Percentiles rank a stretch among this genome's conserved stretches.
Evolutionary conservation across 306 rosid species (phyloP).

Genomic region (Alnus glutinosa): DNA sequence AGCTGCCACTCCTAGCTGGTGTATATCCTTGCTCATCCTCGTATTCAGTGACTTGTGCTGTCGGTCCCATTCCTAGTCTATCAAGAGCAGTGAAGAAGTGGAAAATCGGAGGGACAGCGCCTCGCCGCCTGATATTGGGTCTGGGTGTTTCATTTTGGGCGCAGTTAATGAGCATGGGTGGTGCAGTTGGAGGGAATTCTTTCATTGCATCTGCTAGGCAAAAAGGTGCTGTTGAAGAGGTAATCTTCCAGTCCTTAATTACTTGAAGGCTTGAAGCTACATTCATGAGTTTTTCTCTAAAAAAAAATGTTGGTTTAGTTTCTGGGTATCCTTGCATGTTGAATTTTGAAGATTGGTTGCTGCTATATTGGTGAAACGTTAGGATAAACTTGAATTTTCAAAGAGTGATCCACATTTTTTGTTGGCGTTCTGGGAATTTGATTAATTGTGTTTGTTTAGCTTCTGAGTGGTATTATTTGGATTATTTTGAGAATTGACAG

Average conservation of each 20-base stretch:
- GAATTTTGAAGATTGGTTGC: not conserved
- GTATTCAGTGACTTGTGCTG: slow-evolving; percentile 4
- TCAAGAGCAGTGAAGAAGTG: slow-evolving; percentile 22
- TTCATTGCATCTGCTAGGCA: slow-evolving; percentile 66
- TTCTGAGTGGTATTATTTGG: not conserved
- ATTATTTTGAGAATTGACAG: not conserved
- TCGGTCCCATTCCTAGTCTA: slow-evolving; percentile 12
- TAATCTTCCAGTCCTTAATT: not conserved
- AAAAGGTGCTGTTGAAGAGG: slow-evolving; percentile 59
- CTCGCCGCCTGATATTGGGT: slow-evolving; percentile 62
- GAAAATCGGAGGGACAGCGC: slow-evolving; percentile 37
- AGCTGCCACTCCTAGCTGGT: slow-evolving; percentile 27
- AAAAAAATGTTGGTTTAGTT: not conserved
- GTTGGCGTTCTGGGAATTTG: not conserved
- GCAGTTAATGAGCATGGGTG: slow-evolving; percentile 47
- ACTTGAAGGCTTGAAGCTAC: not conserved
- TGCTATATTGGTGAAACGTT: not conserved
- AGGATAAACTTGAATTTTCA: not conserved
- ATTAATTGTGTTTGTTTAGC: not conserved
- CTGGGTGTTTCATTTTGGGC: slow-evolving; percentile 52
- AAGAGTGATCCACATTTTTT: not conserved
- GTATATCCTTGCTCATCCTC: slow-evolving; percentile 9
- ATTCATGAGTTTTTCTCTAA: not conserved
- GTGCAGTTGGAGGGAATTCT: slow-evolving; percentile 38
- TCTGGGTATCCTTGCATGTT: not conserved